These are phyloP conservation scores for Emmonsia crescens DNA, from an alignment of 2,329 filamentous ascomycete genomes.

Conservation along the genomic window DNA sequence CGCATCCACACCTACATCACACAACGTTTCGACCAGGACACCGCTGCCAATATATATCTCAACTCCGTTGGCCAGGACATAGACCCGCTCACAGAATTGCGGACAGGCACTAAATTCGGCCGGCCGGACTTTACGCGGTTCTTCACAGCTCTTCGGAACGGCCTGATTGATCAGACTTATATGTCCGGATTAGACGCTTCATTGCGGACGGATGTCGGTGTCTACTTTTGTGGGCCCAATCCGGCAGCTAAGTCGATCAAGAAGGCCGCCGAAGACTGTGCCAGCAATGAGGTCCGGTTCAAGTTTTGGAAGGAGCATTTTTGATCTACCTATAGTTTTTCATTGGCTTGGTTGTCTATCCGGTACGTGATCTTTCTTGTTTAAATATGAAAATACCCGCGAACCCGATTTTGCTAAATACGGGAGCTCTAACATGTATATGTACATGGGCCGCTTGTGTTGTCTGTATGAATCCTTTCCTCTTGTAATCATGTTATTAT, in stretches of 20 bases:
- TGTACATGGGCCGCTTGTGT: neutral
- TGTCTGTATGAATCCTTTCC: neutral
- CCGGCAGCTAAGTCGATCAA: conserved; percentile 71
- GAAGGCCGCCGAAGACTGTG: conserved; percentile 63
- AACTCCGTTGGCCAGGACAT: conserved; percentile 82
- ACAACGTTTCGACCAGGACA: conserved; percentile 83
- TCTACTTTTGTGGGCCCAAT: conserved; percentile 95
- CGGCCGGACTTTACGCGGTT: conserved; percentile 78
- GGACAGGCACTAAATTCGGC: conserved; percentile 84
- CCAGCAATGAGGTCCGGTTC: conserved; percentile 72
- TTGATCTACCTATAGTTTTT: conserved; percentile 20
- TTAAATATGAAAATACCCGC: neutral
- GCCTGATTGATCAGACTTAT: conserved; percentile 76
- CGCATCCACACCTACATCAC: conserved; percentile 98
- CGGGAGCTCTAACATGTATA: neutral
- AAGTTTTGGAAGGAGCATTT: conserved; percentile 98
- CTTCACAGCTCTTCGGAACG: conserved; percentile 75
- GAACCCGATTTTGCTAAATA: neutral
- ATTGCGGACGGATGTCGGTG: conserved; percentile 75
- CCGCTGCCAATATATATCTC: conserved; percentile 89
- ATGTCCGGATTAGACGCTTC: conserved; percentile 68
- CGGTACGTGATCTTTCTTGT: neutral
- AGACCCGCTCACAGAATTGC: conserved; percentile 87
- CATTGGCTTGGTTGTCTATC: neutral
- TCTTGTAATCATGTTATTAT: neutral